These are phyloP conservation scores for Petunia hybrid DNA, from an alignment of 305 asterid species.

Conservation along the genomic window DNA sequence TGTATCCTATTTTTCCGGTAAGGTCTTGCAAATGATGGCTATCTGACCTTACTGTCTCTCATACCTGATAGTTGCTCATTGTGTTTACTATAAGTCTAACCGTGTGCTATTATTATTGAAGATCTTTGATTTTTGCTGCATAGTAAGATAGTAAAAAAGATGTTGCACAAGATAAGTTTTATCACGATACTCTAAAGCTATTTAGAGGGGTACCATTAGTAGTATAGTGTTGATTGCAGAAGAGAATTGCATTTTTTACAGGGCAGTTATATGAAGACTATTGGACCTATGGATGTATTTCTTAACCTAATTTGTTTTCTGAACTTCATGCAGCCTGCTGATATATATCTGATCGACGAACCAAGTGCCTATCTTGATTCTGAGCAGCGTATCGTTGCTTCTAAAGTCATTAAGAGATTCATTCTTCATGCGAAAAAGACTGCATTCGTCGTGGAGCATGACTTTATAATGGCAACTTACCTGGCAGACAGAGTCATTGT, in stretches of 20 bases:
- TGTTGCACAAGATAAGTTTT: neutral
- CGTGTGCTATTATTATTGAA: neutral
- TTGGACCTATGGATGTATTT: neutral
- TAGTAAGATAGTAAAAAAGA: too few relatives aligned
- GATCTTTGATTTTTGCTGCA: neutral
- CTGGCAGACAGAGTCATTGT: conserved; percentile 97
- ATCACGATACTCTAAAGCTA: conserved; percentile 11
- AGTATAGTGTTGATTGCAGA: neutral
- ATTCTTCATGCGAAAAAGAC: conserved; percentile 97
- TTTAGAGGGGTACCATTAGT: neutral
- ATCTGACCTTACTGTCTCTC: neutral
- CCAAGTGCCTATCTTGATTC: conserved; percentile 98
- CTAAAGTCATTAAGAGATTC: conserved; percentile 93
- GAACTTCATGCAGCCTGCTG: conserved; percentile 79
- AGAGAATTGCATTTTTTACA: neutral
- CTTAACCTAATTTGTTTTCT: conserved; percentile 29
- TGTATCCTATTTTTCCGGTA: neutral
- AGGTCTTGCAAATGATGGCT: neutral
- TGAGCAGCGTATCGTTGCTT: conserved; percentile 96
- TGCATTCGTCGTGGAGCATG: conserved; percentile 95
- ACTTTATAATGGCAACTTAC: conserved; percentile 98
- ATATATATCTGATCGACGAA: conserved; percentile 87
- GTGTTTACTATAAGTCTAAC: neutral
- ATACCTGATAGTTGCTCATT: neutral
- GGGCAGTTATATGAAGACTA: neutral